Conservation (phyloP, 2,329 filamentous ascomycete species). For the Arthrocladium fulminans region DNA sequence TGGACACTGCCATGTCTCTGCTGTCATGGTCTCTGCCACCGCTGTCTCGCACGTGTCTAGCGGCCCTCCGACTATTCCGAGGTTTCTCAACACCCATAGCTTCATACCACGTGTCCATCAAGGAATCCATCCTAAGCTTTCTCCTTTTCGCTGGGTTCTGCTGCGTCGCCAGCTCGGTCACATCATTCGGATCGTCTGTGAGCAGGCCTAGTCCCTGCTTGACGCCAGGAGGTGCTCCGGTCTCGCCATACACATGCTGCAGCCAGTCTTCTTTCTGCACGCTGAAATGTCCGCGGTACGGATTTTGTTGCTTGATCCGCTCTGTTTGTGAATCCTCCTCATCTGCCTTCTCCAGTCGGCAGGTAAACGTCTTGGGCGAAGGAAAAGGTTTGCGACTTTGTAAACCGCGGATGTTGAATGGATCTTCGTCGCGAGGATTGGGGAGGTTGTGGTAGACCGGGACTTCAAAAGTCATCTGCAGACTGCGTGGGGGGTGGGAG, state of each 20-base stretch:
- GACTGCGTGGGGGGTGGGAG: conserved; percentile 11
- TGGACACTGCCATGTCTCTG: too few species aligned
- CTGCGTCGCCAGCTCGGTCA: background rate
- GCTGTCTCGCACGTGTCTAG: background rate
- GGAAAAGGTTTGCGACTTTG: conserved; percentile 15
- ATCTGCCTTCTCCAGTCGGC: conserved; percentile 2
- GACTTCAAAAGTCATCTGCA: conserved; percentile 11
- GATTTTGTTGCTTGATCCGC: background rate
- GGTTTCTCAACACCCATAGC: background rate
- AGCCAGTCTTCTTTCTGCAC: conserved; percentile 1
- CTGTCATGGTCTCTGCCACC: background rate
- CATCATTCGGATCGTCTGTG: background rate
- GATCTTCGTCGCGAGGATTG: conserved; percentile 16
- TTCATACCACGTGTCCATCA: conserved; percentile 2
- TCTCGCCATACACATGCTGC: conserved; percentile 1
- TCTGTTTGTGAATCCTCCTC: background rate
- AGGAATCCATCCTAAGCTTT: conserved; percentile 2
- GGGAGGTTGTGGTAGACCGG: conserved; percentile 15
- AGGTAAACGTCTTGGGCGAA: conserved; percentile 14
- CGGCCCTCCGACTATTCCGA: background rate
- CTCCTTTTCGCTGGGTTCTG: background rate
- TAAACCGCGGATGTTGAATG: conserved; percentile 20
- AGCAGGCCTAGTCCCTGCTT: background rate
- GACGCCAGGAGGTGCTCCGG: background rate
- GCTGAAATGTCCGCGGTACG: conserved; percentile 3